Evolutionary conservation across 2,329 filamentous ascomycete species (phyloP), one percentile per base, ranked within the genome.

Genomic region (Epichloe baconii): DNA sequence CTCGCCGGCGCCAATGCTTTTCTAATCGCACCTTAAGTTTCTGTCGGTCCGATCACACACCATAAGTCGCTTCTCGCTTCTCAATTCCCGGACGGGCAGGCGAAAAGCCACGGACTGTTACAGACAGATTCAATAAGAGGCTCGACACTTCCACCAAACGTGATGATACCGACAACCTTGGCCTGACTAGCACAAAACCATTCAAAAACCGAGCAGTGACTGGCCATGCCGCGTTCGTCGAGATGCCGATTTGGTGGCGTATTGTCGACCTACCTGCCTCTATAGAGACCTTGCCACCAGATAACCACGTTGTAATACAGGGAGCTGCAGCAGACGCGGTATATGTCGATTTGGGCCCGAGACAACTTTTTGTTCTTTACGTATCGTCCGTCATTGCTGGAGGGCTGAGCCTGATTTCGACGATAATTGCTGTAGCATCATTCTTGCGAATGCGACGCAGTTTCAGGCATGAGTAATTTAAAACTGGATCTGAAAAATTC

Each of bases 401-500:
- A 4, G 66, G 70, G 1, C 53, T 80, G 56, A 86, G 83, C 58
- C 68, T 86, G 35, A 49, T 74, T 3, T 71, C 78, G 11, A 76
- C 76, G 0, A 58, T 80, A 6, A 61, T 78, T 34, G 74, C 80
- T 2, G 75, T 84, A 41, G 85, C 83, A 66, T 88, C 83, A 81
- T 88, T 90, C 61, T 70, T 79, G 52, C 75, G 79, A 55, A 89
- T 89, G 83, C 76, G 79, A 57, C 77, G 84, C 60, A 81, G 76
- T 55, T 90, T 89, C 64, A 78, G 86, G 44, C 84, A 89, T 53
- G 59, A 62, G 63, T 60, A 50, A 68, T 78, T 68, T 15, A 41
- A 4, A 8, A 8, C 41, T 44, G 11, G 3, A 17, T 10, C 21
- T 4, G 15, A 36, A 19, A 42, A 19, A 47, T n/a, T 41, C 31